These are phyloP conservation scores for Phytophthora uliginosa DNA, from an alignment of 352 stramenopile genomes.

Conservation along the genomic window DNA sequence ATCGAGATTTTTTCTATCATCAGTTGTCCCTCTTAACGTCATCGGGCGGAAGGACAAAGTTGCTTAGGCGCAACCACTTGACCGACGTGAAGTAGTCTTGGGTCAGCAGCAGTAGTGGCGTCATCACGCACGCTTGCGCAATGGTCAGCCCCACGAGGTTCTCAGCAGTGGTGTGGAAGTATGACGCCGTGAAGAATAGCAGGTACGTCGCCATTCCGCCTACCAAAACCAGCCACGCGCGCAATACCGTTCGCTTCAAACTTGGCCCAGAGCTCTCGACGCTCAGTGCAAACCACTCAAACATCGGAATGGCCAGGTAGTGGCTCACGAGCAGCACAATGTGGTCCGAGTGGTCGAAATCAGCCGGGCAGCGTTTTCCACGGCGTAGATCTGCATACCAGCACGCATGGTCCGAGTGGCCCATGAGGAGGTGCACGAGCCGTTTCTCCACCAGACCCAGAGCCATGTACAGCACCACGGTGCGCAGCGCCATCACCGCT, in stretches of 20 bases:
- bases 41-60: conserved; percentile 67
- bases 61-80: conserved; percentile 60
- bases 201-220: conserved; percentile 52
- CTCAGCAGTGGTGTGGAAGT: conserved; percentile 77
- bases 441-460: conserved; percentile 64
- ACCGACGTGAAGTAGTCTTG: conserved; percentile 64
- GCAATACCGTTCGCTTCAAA: conserved; percentile 65
- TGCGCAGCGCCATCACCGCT: conserved; percentile 69
- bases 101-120: conserved; percentile 68
- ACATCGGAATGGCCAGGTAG: conserved; percentile 75
- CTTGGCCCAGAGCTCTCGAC: conserved; percentile 52
- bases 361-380: conserved; percentile 54
- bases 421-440: conserved; percentile 50
- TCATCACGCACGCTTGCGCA: conserved; percentile 67
- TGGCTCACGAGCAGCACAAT: conserved; percentile 80
- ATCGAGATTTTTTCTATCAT: conserved; percentile 4
- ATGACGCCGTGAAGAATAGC: conserved; percentile 75
- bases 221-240: conserved; percentile 56
- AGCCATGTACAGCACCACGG: conserved; percentile 73
- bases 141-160: conserved; percentile 74
- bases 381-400: conserved; percentile 73
- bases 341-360: conserved; percentile 87
- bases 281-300: conserved; percentile 80
- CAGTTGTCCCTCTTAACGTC: conserved; percentile 43
- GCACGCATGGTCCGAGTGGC: conserved; percentile 44